These are phyloP conservation scores for Penicillium roqueforti DNA, from an alignment of 495 filamentous ascomycete genomes.

Conservation along the genomic window DNA sequence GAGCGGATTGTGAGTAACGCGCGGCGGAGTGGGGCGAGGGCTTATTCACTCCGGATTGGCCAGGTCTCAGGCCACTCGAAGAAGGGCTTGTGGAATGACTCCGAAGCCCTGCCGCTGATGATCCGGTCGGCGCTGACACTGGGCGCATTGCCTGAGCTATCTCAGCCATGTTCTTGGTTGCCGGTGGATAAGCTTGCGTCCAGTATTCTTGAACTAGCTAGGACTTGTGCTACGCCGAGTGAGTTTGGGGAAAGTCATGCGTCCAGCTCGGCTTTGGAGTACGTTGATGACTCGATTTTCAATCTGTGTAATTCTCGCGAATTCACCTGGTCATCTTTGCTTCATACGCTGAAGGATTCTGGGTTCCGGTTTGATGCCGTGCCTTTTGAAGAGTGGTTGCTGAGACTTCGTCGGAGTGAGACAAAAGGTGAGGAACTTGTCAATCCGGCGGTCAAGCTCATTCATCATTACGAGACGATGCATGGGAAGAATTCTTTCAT, in stretches of 20 bases:
- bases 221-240: conserved; percentile 18
- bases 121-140: conserved; percentile 50
- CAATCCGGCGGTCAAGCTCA: conserved; percentile 58
- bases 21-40: conserved; percentile 31
- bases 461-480: conserved; percentile 49
- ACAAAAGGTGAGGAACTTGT: conserved; percentile 38
- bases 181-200: conserved; percentile 53
- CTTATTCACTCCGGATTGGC: conserved; percentile 53
- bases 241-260: background rate
- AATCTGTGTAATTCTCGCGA: conserved; percentile 48
- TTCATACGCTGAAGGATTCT: conserved; percentile 39
- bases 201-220: conserved; percentile 45
- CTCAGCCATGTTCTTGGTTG: conserved; percentile 48
- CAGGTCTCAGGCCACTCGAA: conserved; percentile 54
- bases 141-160: conserved; percentile 45
- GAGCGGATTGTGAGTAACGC: conserved; percentile 48
- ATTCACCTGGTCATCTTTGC: conserved; percentile 52
- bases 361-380: conserved; percentile 47
- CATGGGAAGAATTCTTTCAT: conserved; percentile 11
- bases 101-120: conserved; percentile 54
- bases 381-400: conserved; percentile 46
- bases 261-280: background rate
- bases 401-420: conserved; percentile 40
- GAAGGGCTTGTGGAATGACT: conserved; percentile 56
- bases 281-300: conserved; percentile 41